phyloP scores from a whole-genome alignment of 352 stramenopile species.

The Globisporangium polare region DNA sequence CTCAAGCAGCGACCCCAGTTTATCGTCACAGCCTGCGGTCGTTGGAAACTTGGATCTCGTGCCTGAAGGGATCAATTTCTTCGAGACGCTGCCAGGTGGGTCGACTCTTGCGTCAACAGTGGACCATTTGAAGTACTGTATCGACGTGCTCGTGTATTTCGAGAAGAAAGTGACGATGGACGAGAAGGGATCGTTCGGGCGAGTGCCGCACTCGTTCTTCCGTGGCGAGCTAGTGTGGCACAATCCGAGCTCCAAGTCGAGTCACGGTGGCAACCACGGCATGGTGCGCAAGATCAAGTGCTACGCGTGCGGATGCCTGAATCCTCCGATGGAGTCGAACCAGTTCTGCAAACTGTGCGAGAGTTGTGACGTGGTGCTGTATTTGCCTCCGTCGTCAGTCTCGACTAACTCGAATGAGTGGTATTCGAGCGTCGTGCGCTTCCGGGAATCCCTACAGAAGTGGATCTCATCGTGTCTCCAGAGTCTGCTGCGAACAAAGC shows the following conservation, averaged over 20 bases:
- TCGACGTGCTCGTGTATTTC: conserved; percentile 85
- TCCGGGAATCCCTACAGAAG: conserved; percentile 74
- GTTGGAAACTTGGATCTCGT: conserved; percentile 52
- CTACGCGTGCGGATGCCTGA: conserved; percentile 69
- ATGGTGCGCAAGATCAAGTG: conserved; percentile 69
- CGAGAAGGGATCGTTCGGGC: conserved; percentile 59
- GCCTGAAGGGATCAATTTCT: conserved; percentile 62
- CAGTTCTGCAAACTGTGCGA: conserved; percentile 77
- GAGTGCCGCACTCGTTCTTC: conserved; percentile 71
- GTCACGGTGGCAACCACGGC: conserved; percentile 18
- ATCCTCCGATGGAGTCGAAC: conserved; percentile 56
- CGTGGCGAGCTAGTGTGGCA: conserved; percentile 78
- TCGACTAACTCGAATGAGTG: conserved; percentile 78
- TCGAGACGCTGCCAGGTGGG: conserved; percentile 47
- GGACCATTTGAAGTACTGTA: conserved; percentile 76
- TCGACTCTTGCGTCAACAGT: conserved; percentile 55
- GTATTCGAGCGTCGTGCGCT: conserved; percentile 68
- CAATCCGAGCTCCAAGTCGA: conserved; percentile 15
- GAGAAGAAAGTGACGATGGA: conserved; percentile 82
- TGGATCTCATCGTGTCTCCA: conserved; percentile 76
- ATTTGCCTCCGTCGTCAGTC: conserved; percentile 72
- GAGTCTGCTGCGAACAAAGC: conserved; percentile 55
- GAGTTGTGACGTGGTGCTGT: conserved; percentile 70
- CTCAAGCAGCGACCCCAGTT: conserved; percentile 20
- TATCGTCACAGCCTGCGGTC: conserved; percentile 7